Evolutionary conservation across 2,329 filamentous ascomycete genomes (phyloP).

Genomic region (Calonectria pteridis): DNA sequence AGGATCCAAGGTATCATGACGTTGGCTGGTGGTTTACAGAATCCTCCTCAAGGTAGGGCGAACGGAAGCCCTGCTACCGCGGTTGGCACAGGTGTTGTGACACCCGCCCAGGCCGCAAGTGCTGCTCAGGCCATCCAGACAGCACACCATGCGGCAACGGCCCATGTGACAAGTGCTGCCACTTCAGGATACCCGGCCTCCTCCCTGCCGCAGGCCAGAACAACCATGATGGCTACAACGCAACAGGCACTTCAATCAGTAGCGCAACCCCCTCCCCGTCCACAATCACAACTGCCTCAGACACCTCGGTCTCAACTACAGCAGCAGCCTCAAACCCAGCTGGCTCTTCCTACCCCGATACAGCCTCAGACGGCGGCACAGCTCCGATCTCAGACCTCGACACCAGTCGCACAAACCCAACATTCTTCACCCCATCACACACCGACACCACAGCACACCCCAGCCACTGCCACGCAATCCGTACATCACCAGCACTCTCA

Average conservation of each 20-base stretch:
- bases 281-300: conserved; percentile 47
- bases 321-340: conserved; percentile 33
- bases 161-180: conserved; percentile 33
- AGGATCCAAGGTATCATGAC: conserved; percentile 72
- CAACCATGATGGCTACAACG: conserved; percentile 44
- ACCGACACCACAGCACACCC: conserved; percentile 37
- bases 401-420: conserved; percentile 42
- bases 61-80: conserved; percentile 41
- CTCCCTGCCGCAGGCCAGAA: conserved; percentile 43
- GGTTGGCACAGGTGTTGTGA: conserved; percentile 47
- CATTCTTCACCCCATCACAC: conserved; percentile 43
- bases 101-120: conserved; percentile 49
- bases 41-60: conserved; percentile 48
- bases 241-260: conserved; percentile 49
- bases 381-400: conserved; percentile 42
- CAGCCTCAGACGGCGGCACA: conserved; percentile 38
- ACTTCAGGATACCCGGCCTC: conserved; percentile 44
- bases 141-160: conserved; percentile 30
- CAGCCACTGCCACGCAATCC: conserved; percentile 25
- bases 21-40: conserved; percentile 65
- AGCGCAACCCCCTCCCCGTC: conserved; percentile 42
- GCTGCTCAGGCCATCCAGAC: conserved; percentile 45
- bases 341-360: conserved; percentile 39
- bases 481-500: conserved; percentile 33
- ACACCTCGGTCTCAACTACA: conserved; percentile 38